A percentile compares a stretch with the other conserved stretches of the same genome.
Evolutionary conservation across 2,329 filamentous ascomycete species (phyloP).

Genomic region (Colletotrichum lindemuthianum): DNA sequence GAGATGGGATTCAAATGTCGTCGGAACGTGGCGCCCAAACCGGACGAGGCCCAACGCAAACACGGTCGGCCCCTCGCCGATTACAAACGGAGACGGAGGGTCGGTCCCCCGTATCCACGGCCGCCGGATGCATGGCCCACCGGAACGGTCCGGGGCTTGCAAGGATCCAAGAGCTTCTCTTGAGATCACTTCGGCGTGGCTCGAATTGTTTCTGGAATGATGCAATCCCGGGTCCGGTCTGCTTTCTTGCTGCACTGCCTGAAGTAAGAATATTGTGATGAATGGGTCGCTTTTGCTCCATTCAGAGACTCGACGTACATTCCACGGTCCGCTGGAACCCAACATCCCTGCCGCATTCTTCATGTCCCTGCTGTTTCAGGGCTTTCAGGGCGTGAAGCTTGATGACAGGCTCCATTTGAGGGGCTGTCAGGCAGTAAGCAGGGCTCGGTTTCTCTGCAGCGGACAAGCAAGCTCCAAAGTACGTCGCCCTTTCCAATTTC

Average conservation of each 20-base stretch:
- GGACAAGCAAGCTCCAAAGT: slow-evolving; percentile 5
- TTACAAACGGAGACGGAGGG: slow-evolving; percentile 26
- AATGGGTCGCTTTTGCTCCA: slow-evolving; percentile 2
- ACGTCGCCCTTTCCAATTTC: slow-evolving; percentile 16
- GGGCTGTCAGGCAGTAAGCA: slow-evolving; percentile 7
- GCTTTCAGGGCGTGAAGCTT: slow-evolving; percentile 34
- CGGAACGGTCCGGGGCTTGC: slow-evolving; percentile 17
- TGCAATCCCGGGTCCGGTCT: slow-evolving; percentile 13
- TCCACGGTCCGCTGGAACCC: slow-evolving; percentile 24
- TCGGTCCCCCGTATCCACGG: slow-evolving; percentile 30
- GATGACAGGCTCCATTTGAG: slow-evolving; percentile 24
- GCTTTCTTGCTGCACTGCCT: not conserved
- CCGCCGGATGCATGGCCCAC: slow-evolving; percentile 24
- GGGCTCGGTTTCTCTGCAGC: not conserved
- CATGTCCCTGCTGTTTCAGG: slow-evolving; percentile 34
- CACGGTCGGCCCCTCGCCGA: slow-evolving; percentile 13
- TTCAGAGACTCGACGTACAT: slow-evolving; percentile 20
- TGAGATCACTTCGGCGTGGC: not conserved
- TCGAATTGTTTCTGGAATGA: slow-evolving; percentile 7
- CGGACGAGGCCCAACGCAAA: not conserved
- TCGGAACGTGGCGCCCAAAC: not conserved
- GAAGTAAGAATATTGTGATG: not conserved
- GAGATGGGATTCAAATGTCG: not conserved
- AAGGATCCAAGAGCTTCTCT: slow-evolving; percentile 1
- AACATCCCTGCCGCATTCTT: slow-evolving; percentile 22